These are phyloP conservation scores for Globisporangium spinosum DNA, from an alignment of 352 stramenopile genomes.

Conservation along the genomic window DNA sequence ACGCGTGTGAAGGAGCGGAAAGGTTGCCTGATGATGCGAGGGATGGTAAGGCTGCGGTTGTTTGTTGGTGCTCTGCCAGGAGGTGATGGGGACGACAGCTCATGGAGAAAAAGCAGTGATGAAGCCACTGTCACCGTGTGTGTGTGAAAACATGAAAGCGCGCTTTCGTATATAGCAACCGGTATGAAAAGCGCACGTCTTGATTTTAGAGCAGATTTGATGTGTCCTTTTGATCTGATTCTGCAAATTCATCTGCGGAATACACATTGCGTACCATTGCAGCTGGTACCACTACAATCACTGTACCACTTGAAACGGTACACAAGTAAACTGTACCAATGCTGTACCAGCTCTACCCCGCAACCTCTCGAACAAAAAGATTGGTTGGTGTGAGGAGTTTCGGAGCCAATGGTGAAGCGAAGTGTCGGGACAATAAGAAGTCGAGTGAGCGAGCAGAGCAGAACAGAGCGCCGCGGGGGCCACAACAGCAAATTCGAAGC, in stretches of 20 bases:
- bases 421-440: background rate
- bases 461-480: background rate
- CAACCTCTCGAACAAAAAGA: conserved; percentile 12
- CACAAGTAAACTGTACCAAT: background rate
- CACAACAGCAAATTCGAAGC: conserved; percentile 10
- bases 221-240: background rate
- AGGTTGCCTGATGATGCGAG: background rate
- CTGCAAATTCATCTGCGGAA: background rate
- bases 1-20: background rate
- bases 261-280: background rate
- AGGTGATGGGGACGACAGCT: background rate
- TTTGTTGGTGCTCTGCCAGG: background rate
- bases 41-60: background rate
- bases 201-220: background rate
- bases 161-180: background rate
- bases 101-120: background rate
- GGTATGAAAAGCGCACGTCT: background rate
- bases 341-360: background rate
- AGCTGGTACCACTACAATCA: background rate
- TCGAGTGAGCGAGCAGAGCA: background rate
- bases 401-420: background rate
- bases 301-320: background rate
- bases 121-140: background rate
- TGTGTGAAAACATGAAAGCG: background rate
- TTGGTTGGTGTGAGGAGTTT: conserved; percentile 9